Evolutionary conservation across 495 filamentous ascomycete genomes (phyloP), one percentile per base, ranked within the genome.

Genomic region (Penicillium crystallinum): DNA sequence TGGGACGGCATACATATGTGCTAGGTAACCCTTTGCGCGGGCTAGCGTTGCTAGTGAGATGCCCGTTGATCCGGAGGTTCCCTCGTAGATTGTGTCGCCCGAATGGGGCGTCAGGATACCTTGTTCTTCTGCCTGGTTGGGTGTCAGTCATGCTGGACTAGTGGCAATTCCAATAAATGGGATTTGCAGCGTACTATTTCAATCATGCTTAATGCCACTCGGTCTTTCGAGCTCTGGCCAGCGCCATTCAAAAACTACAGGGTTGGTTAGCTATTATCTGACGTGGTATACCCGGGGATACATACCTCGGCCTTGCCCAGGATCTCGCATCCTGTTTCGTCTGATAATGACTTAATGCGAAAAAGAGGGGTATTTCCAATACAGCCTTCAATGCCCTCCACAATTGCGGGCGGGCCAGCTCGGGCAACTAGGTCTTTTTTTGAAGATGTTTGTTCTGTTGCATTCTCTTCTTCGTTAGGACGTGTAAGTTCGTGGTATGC

Each of bases 71-170:
- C 93, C 93, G 11, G 95, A 92, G 6, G 95, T 99, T 41, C 95
- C 93, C 73, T 99, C 93, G 71, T 97, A 99, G 59, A 99, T 87
- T 18, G 85, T 90, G 62, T 97, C 95, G 49, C 91, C 92, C 19
- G 86, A 83, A 60, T 87, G 73, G 0, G 95, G 93, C 5, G 73
- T 81, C 43, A 99, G 70, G 8, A 91, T 75, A 3, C 90, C 90
- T 47, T 79, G 71, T 57, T 83, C 78, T 74, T 97, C 91, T 30
- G 95, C 93, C 73, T 85, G 46, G 4, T 18, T 40, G 2, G 12
- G 6, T 27, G 23, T 55, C 21, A 55, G 43, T 34, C 5, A 18
- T 8, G n/a, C 29, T 42, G 29, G 21, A 0, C 25, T 23, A 21
- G 17, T 23, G 17, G 0, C 4, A 30, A 6, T 45, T 22, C 22